A percentile compares a stretch with the other conserved stretches of the same genome.
Evolutionary conservation across 1,284 basidiomycete species (phyloP).

Genomic region (Tylopilus orsonianus): DNA sequence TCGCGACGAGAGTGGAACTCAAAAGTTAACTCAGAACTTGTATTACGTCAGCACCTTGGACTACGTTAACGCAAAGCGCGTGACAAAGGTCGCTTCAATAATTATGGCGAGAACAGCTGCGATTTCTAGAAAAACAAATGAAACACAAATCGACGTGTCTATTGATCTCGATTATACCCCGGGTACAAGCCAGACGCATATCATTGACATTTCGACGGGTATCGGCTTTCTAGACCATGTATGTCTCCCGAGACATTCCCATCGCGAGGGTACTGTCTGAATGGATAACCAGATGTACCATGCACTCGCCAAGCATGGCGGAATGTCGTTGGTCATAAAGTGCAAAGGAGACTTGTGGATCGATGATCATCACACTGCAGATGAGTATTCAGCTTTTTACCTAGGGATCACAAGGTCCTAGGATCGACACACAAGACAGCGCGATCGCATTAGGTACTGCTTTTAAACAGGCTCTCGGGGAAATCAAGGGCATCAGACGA

Average conservation of each 20-base stretch:
- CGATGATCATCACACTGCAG: conserved; percentile 99
- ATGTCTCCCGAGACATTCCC: conserved; percentile 24
- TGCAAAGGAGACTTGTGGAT: conserved; percentile 97
- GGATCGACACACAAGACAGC: conserved; percentile 71
- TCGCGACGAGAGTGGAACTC: too few relatives aligned
- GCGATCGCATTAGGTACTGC: conserved; percentile 91
- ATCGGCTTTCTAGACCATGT: conserved; percentile 99
- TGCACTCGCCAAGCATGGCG: conserved; percentile 91
- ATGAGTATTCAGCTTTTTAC: conserved; percentile 50
- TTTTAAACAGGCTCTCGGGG: conserved; percentile 95
- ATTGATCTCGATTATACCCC: conserved; percentile 84
- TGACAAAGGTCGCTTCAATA: too few relatives aligned
- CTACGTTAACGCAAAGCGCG: too few relatives aligned
- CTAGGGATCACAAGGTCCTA: conserved; percentile 15
- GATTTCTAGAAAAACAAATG: conserved; percentile 86
- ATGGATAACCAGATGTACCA: conserved; percentile 84
- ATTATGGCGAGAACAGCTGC: conserved; percentile 67
- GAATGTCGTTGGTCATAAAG: conserved; percentile 86
- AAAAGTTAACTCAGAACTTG: too few relatives aligned
- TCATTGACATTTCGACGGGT: conserved; percentile 88
- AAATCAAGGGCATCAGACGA: conserved; percentile 91
- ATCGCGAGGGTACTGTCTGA: conserved; percentile 9
- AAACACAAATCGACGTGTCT: conserved; percentile 86
- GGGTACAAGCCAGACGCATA: conserved; percentile 62
- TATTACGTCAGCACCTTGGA: conserved; percentile 13